phyloP scores from a whole-genome alignment of 2,329 filamentous ascomycete genomes.

The Curvularia verruculosa region DNA sequence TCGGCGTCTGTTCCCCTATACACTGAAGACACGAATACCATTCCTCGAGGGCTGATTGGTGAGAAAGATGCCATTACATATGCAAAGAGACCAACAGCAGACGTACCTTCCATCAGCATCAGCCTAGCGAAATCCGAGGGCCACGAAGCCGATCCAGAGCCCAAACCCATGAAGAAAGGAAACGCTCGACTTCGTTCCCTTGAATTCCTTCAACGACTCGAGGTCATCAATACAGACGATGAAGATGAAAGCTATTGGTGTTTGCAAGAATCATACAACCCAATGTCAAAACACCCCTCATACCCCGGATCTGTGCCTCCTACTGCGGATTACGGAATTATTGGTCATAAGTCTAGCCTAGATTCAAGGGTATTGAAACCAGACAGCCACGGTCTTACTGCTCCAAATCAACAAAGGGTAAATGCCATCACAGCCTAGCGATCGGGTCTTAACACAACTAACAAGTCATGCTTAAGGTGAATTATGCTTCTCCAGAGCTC shows the following conservation, averaged over 20 bases:
- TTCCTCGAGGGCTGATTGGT: neutral
- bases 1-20: neutral
- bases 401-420: neutral
- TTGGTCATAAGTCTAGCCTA: neutral
- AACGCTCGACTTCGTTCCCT: neutral
- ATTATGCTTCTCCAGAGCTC: conserved; percentile 8
- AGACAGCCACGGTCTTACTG: neutral
- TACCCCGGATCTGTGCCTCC: neutral
- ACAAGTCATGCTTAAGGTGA: neutral
- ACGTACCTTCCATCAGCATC: neutral
- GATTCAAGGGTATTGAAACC: neutral
- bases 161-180: neutral
- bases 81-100: neutral
- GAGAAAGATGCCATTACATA: neutral
- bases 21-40: neutral
- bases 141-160: neutral
- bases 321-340: neutral
- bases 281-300: neutral
- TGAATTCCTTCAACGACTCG: neutral
- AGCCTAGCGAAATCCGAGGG: neutral
- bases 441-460: neutral
- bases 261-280: too few relatives aligned
- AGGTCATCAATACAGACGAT: conserved; percentile 1
- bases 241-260: conserved; percentile 6
- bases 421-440: neutral